These are phyloP conservation scores for Capronia coronata DNA, from an alignment of 2,329 filamentous ascomycete species.

Conservation along the genomic window DNA sequence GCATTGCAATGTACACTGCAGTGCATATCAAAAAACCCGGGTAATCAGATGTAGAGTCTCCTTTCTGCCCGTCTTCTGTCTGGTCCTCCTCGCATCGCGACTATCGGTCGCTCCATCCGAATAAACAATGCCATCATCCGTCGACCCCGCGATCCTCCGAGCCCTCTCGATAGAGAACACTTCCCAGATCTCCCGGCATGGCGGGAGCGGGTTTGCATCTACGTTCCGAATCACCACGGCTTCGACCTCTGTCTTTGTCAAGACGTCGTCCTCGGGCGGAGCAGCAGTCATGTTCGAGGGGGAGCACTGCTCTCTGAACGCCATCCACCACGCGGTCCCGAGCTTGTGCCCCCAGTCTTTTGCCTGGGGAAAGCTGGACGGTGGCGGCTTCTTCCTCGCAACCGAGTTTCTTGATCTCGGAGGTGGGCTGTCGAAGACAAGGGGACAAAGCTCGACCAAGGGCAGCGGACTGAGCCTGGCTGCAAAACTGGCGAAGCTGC, in stretches of 20 bases:
- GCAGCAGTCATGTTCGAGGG: slow-evolving; percentile 48
- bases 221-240: slow-evolving; percentile 38
- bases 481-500: slow-evolving; percentile 68
- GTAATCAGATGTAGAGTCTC: background rate
- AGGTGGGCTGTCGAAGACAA: slow-evolving; percentile 27
- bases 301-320: slow-evolving; percentile 77
- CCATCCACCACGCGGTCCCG: slow-evolving; percentile 66
- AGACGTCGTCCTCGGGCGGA: slow-evolving; percentile 32
- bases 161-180: slow-evolving; percentile 36
- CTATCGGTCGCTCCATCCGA: background rate
- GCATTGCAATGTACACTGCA: too few relatives aligned
- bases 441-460: slow-evolving; percentile 36
- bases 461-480: slow-evolving; percentile 58
- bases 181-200: slow-evolving; percentile 34
- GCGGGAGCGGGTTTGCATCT: slow-evolving; percentile 41
- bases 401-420: slow-evolving; percentile 75
- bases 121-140: slow-evolving; percentile 15
- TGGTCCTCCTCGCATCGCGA: background rate
- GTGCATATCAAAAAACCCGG: too few relatives aligned
- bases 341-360: slow-evolving; percentile 69
- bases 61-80: background rate
- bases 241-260: slow-evolving; percentile 37
- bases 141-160: slow-evolving; percentile 33
- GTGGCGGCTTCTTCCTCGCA: slow-evolving; percentile 49
- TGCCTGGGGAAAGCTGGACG: slow-evolving; percentile 58